Percentiles rank a stretch among this genome's conserved stretches.
These are phyloP conservation scores for Capillidium heterosporum DNA, from an alignment of 371 early-diverging fungal species.

Conservation along the genomic window DNA sequence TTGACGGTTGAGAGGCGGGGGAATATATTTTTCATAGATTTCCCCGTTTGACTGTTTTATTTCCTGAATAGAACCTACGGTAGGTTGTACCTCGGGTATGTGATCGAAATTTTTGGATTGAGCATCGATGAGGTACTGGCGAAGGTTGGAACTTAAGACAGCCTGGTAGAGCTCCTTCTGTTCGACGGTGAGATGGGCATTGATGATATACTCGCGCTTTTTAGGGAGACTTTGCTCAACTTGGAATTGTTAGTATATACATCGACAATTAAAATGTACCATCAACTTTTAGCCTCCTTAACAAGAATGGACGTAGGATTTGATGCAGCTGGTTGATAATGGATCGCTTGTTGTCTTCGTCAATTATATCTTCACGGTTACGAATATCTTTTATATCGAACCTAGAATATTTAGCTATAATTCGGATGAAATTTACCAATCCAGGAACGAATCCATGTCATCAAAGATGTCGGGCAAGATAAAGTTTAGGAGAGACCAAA, in stretches of 20 bases:
- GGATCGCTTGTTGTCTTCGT: slow-evolving; percentile 44
- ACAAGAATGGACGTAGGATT: slow-evolving; percentile 84
- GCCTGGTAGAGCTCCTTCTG: slow-evolving; percentile 80
- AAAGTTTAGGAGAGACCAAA: slow-evolving; percentile 92
- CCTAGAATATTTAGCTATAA: slow-evolving; percentile 10
- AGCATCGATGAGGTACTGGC: background rate
- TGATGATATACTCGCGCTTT: slow-evolving; percentile 77
- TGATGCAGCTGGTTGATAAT: slow-evolving; percentile 68
- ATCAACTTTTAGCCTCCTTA: slow-evolving; percentile 92
- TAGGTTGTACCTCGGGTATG: background rate
- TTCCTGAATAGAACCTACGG: slow-evolving; percentile 8
- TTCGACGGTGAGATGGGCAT: slow-evolving; percentile 57
- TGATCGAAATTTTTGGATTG: slow-evolving; percentile 4
- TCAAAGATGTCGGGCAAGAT: slow-evolving; percentile 81
- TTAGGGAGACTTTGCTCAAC: slow-evolving; percentile 74
- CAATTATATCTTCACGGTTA: slow-evolving; percentile 42
- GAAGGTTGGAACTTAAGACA: slow-evolving; percentile 18
- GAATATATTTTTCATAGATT: background rate
- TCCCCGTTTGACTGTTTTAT: slow-evolving; percentile 9
- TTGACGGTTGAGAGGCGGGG: background rate
- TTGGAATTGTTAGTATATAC: slow-evolving; percentile 9
- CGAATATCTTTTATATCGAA: slow-evolving; percentile 65
- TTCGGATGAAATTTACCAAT: slow-evolving; percentile 24
- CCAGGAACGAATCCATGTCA: slow-evolving; percentile 59
- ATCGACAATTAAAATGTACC: slow-evolving; percentile 16